Evolutionary conservation across 2,329 filamentous ascomycete genomes (phyloP), one percentile per base, ranked within the genome.

Genomic region (Xylaria sp.): DNA sequence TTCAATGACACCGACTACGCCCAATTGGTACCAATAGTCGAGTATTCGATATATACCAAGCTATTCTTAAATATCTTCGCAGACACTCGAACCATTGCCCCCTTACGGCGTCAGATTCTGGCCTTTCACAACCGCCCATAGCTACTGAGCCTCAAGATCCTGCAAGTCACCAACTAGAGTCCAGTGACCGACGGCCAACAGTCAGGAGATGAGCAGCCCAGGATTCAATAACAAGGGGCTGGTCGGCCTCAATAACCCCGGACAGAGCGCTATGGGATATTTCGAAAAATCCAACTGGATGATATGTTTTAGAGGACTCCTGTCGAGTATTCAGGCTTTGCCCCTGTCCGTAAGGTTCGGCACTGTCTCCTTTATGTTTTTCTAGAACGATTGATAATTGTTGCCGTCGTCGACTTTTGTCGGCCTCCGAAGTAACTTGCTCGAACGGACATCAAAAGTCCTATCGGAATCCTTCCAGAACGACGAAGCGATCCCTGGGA

Each of bases 201-300:
- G 39, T 12, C 13, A 33, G 18, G 33, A 10, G 33, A 10, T 10
- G 6, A 36, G 33, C 33, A 36, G 8, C 33, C 33, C 2, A 7
- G 33, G 9, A 7, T 7, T 36, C 33, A 10, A 36, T 43, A 57
- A 51, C 28, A 31, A 8, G n/a, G 9, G 5, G 20, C 43, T 6
- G 13, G 4, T 12, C 41, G 57, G n/a, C 67, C 69, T 20, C 13
- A 36, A 9, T 72, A 68, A 2, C 70, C 70, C 15, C 68, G 68
- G 68, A 65, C 62, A 18, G 7, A n/a, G n/a, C 70, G 68, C 31
- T 66, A 23, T n/a, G 68, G 65, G n/a, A 1, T 52, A 3, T 2
- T 8, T 41, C 39, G 15, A 15, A 3, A 2, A 1, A 7, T 7
- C 2, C 9, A 3, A 5, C 3, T 13, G 5, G 25, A 25, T 12